Evolutionary conservation across 2,329 filamentous ascomycete species (phyloP), one percentile per base, ranked within the genome.

Genomic region (Verticillium nonalfalfae): DNA sequence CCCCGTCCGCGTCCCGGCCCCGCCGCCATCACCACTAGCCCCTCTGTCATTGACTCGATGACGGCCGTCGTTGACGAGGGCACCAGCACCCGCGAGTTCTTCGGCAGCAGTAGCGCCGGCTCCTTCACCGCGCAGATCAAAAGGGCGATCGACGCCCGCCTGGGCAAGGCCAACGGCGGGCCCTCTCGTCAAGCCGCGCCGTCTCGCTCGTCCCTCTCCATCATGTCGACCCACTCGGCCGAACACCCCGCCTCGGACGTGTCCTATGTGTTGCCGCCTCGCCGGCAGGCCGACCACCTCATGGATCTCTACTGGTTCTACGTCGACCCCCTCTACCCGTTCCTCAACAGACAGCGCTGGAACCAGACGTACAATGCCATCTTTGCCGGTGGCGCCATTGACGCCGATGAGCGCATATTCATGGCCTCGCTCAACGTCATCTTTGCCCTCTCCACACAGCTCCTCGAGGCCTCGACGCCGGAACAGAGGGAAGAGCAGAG

Each of bases 121-220:
- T 78, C 77, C 2, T 81, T 81, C 57, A 80, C 79, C 34, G 73
- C 73, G 1, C 77, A 80, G 60, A 79, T 81, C 45, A 78, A 76
- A 59, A 74, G 71, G 1, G 77, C 77, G 0, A 76, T 80, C 1
- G 76, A 79, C 6, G 66, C 65, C 3, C 66, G 69, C 3, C 50
- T 73, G 0, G 69, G 70, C 4, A 39, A 38, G 26, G 13, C n/a
- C 14, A 58, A n/a, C 57, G 35, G 39, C 57, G 11, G 59, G 15
- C 45, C 45, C 45, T 26, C 45, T 21, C 45, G 45, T 52, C 45
- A 52, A n/a, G n/a, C 45, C 45, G 45, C 45, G 21, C 45, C 45
- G 45, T 52, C 45, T 21, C 45, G 45, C 15, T 52, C 45, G 31
- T n/a, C 45, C 18, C 5, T 52, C 45, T 18, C 45, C 45, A 52